Evolutionary conservation across 208 protist genomes (phyloP), one percentile per base, ranked within the genome.

Genomic region (Wallacemonas sp.): DNA sequence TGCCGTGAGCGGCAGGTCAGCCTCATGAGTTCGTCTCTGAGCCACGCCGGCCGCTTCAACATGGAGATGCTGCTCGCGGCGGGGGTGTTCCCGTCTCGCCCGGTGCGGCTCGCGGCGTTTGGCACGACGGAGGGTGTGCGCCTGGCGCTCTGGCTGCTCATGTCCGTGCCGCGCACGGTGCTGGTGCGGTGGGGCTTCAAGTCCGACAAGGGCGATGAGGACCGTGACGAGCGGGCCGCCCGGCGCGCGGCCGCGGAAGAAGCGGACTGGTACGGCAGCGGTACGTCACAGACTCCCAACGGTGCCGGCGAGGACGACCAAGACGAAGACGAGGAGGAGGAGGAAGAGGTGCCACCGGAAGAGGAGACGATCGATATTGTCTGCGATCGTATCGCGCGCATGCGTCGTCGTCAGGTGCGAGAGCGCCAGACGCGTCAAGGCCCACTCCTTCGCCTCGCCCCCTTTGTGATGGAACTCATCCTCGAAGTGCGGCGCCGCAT

Each of bases 401-500:
- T 19, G 46, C 62, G 19, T 3, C 62, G 32, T 4, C 33, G 47
- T 14, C 24, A 24, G 49, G 27, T n/a, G 6, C 27, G 19, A 12
- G 58, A 57, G 38, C 26, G 27, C 12, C 52, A 30, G 11, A 17
- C 32, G 9, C 29, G 2, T 21, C 27, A 68, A 41, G 65, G 48
- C 1, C 47, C 49, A 9, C 69, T 90, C 27, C 60, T 81, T 30
- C 80, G 78, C 29, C 30, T 58, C 9, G 71, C 77, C 1, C 85
- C 85, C 29, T 72, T 94, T 36, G 67, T 87, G 54, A 61, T 77
- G 19, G 66, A 74, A 5, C 57, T 83, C n/a, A 9, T 86, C n/a
- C 36, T 88, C 24, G 88, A 94, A 70, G 57, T 94, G 21, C 82
- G 87, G n/a, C 78, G 82, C 5, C 88, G 88, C 41, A 39, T 80